Conservation (phyloP, 139 green algal species). For the Cymbomonas tetramitiformis region DNA sequence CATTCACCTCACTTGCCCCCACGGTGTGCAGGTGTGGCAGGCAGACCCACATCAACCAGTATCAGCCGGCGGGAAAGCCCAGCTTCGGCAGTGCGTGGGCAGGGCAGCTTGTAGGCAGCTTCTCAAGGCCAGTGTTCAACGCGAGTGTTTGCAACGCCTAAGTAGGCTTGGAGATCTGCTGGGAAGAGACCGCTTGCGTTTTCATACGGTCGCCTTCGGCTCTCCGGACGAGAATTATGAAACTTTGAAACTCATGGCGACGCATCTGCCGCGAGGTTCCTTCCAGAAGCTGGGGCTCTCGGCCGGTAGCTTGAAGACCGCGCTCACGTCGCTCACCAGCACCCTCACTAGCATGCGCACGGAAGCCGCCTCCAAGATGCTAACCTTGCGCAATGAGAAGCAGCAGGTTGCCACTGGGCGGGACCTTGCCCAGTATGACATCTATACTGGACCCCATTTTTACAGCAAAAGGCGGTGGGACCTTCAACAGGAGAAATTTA, state of each 20-base stretch:
- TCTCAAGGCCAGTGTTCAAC: not conserved
- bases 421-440: too few species aligned
- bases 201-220: conserved; percentile 27
- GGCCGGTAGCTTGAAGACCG: conserved; percentile 13
- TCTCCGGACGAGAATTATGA: conserved; percentile 11
- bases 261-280: conserved; percentile 11
- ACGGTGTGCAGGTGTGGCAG: not conserved
- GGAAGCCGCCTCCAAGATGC: not conserved
- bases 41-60: too few species aligned
- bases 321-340: conserved; percentile 23
- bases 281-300: conserved; percentile 33
- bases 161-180: conserved; percentile 20
- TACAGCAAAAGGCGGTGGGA: not conserved
- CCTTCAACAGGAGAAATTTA: not conserved
- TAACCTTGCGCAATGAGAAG: not conserved
- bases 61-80: not conserved
- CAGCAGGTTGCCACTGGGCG: too few species aligned
- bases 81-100: too few species aligned
- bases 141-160: conserved; percentile 7
- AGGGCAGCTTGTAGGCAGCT: not conserved
- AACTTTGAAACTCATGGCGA: conserved; percentile 22
- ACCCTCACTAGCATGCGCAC: conserved; percentile 22
- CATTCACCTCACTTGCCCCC: not conserved
- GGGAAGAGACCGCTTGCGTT: conserved; percentile 21
- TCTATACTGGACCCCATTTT: not conserved